Conservation (phyloP, 2,329 filamentous ascomycete genomes). For the Colletotrichum orchidophilum region DNA sequence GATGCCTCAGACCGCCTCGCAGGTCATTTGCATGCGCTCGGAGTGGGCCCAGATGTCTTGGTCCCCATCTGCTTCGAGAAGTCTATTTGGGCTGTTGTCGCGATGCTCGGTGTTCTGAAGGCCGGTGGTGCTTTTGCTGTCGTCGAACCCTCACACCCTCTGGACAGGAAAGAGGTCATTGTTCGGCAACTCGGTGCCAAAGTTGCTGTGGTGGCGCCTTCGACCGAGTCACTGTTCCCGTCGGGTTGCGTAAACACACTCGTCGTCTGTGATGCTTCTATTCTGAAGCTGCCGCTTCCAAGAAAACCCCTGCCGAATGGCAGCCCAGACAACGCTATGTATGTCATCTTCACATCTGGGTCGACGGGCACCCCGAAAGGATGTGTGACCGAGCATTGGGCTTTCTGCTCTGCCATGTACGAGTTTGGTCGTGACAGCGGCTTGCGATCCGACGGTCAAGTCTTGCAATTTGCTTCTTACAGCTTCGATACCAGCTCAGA, state of each 20-base stretch:
- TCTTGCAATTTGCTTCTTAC: conserved; percentile 58
- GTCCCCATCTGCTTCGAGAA: background rate
- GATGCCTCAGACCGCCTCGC: background rate
- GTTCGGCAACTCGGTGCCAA: background rate
- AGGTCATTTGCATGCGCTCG: background rate
- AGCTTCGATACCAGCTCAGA: conserved; percentile 62
- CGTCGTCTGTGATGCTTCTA: background rate
- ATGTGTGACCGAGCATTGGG: background rate
- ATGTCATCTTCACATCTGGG: background rate
- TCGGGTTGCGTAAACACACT: background rate
- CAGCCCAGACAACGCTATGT: background rate
- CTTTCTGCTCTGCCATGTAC: background rate
- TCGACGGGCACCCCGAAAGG: background rate
- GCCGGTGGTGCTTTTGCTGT: background rate
- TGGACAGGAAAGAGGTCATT: background rate
- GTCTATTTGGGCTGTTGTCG: background rate
- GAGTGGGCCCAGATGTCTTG: background rate
- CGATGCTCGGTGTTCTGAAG: background rate
- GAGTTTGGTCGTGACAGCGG: conserved; percentile 19
- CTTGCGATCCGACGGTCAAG: background rate
- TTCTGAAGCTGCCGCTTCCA: background rate
- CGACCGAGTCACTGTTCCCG: background rate
- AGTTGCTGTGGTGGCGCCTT: background rate
- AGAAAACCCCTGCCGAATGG: background rate
- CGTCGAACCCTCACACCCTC: background rate